phyloP scores from a whole-genome alignment of 495 filamentous ascomycete species.

The Penicillium canescens region DNA sequence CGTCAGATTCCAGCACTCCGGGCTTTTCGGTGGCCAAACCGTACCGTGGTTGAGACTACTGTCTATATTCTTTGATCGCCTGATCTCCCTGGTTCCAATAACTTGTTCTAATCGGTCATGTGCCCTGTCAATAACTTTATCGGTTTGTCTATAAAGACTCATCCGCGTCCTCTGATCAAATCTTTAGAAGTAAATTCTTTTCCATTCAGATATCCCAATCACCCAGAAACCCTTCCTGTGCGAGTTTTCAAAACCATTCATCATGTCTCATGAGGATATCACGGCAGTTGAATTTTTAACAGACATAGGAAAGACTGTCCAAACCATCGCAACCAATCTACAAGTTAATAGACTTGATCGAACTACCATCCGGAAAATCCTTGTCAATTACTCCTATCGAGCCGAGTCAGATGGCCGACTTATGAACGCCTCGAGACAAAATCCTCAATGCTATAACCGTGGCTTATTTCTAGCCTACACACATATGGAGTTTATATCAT shows the following conservation, averaged over 20 bases:
- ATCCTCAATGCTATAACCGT: conserved; percentile 8
- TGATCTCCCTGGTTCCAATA: too few species aligned
- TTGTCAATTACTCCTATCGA: conserved; percentile 10
- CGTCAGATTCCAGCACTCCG: too few species aligned
- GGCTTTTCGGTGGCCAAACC: too few species aligned
- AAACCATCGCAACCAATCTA: conserved; percentile 15
- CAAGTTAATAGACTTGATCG: conserved; percentile 13
- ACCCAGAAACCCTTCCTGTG: too few species aligned
- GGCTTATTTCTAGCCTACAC: conserved; percentile 16
- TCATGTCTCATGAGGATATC: neutral
- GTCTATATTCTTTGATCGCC: too few species aligned
- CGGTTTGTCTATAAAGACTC: too few species aligned
- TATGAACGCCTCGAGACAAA: conserved; percentile 13
- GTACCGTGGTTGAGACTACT: too few species aligned
- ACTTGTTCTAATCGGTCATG: too few species aligned
- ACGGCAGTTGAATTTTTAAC: conserved; percentile 8
- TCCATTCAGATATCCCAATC: too few species aligned
- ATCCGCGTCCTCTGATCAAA: too few species aligned
- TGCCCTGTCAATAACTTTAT: too few species aligned
- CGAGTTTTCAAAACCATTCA: neutral
- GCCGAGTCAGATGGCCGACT: conserved; percentile 15
- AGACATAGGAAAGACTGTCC: neutral
- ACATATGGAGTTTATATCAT: conserved; percentile 17
- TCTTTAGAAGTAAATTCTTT: too few species aligned
- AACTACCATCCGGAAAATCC: neutral